phyloP scores from a whole-genome alignment of 2,329 filamentous ascomycete genomes.

The Curvularia spicifera region DNA sequence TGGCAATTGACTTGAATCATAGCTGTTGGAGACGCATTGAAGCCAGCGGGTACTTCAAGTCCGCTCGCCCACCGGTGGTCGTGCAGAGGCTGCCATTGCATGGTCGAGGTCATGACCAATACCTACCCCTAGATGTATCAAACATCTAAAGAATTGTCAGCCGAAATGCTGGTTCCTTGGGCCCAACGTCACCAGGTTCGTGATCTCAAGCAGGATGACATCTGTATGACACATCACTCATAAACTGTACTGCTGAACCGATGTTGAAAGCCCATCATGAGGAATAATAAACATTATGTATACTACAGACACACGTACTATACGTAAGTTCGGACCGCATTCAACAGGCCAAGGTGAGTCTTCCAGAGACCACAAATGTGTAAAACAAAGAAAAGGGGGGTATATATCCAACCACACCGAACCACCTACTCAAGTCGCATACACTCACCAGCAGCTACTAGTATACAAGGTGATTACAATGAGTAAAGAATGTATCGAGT shows the following conservation, averaged over 20 bases:
- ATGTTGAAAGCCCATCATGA: slow-evolving; percentile 6
- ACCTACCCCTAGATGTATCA: not conserved
- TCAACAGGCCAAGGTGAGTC: slow-evolving; percentile 10
- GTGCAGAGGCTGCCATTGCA: not conserved
- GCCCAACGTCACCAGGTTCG: not conserved
- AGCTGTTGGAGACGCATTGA: not conserved
- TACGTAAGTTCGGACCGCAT: slow-evolving; percentile 33
- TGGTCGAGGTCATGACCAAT: not conserved
- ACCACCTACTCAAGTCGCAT: slow-evolving; percentile 3
- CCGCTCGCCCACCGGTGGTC: not conserved
- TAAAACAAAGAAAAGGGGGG: slow-evolving; percentile 15
- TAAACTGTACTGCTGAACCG: not conserved
- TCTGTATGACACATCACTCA: not conserved
- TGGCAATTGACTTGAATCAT: not conserved
- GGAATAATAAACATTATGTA: slow-evolving; percentile 25
- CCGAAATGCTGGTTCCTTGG: not conserved
- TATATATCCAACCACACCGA: slow-evolving; percentile 16
- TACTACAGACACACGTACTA: slow-evolving; percentile 20
- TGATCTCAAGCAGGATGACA: not conserved
- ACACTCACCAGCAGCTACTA: slow-evolving; percentile 10
- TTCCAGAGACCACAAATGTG: slow-evolving; percentile 18
- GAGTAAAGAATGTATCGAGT: slow-evolving; percentile 15
- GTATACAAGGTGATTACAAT: slow-evolving; percentile 18
- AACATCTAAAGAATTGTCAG: not conserved
- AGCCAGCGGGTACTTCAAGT: not conserved